Evolutionary conservation across 305 asterid species (phyloP), one percentile per base, ranked within the genome.

Genomic region (Stenogyne calaminthoides): DNA sequence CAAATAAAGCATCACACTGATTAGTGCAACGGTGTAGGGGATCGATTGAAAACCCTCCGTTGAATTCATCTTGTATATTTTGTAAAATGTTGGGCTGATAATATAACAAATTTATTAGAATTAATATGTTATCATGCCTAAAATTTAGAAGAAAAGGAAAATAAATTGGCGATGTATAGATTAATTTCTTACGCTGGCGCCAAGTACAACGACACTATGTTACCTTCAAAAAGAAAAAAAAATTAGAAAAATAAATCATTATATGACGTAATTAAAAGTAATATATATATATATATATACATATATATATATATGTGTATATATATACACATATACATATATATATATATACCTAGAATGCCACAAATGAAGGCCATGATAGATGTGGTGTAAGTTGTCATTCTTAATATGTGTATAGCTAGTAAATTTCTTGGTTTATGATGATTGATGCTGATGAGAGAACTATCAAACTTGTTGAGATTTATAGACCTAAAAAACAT

Each of bases 1-100:
- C 7, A 92, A 49, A 64, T 87, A 89, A 0, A 92, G 49, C 96
- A 86, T 89, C 3, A 91, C 84, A 27, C 97, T 92, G 76, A 92
- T 89, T 0, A 89, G 61, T 0, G 97, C 86, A 20, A 92, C 97
- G 0, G 95, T 73, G 22, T 92, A 92, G 4, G 97, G 97, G 44
- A 89, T 69, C 0, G 93, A 73, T 15, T 89, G 96, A 27, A 87
- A 92, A 18, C 88, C 95, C 61, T 84, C 86, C 0, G 95, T 87
- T 4, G 97, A 89, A 85, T 89, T 92, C 65, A 78, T 87, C 88
- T 76, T 85, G 36, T 51, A 82, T 15, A 92, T 88, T 76, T 82
- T 69, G 40, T 73, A 72, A 73, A 92, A 92, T 0, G 97, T 92
- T 2, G 93, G 87, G 73, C 97, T 91, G 81, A 10, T 19, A 49